Percentiles rank a stretch among this genome's conserved stretches.
phyloP scores from a whole-genome alignment of 805 yeast genomes.

The Saccharomycopsis sp. region DNA sequence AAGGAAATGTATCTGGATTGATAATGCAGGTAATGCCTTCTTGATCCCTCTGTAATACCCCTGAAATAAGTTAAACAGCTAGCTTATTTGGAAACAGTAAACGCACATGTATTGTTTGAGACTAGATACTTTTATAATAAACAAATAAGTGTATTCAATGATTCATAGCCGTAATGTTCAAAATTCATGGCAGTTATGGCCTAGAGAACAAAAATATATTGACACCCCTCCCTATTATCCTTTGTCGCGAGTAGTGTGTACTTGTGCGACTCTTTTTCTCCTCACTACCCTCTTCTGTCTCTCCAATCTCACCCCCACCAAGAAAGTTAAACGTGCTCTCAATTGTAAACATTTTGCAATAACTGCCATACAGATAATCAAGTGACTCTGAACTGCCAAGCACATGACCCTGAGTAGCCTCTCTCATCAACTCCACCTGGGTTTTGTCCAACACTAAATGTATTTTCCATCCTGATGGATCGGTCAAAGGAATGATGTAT shows the following conservation, averaged over 20 bases:
- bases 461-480: slow-evolving; percentile 13
- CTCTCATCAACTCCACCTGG: slow-evolving; percentile 9
- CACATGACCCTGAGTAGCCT: neutral
- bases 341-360: neutral
- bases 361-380: slow-evolving; percentile 1
- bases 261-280: slow-evolving; percentile 2
- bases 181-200: slow-evolving; percentile 5
- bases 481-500: slow-evolving; percentile 4
- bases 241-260: neutral
- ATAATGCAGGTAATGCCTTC: no score
- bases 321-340: neutral
- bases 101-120: no score
- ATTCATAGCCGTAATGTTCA: neutral
- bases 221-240: slow-evolving; percentile 7
- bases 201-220: slow-evolving; percentile 11
- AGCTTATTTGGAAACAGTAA: no score
- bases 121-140: no score
- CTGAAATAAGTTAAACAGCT: no score
- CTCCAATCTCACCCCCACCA: neutral
- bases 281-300: slow-evolving; percentile 1
- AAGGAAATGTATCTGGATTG: neutral
- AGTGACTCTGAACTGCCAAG: neutral
- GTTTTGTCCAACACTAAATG: slow-evolving; percentile 10
- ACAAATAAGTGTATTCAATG: no score
- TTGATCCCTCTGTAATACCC: no score